These are phyloP conservation scores for Calonectria multiphialidica DNA, from an alignment of 2,329 filamentous ascomycete genomes.

Conservation along the genomic window DNA sequence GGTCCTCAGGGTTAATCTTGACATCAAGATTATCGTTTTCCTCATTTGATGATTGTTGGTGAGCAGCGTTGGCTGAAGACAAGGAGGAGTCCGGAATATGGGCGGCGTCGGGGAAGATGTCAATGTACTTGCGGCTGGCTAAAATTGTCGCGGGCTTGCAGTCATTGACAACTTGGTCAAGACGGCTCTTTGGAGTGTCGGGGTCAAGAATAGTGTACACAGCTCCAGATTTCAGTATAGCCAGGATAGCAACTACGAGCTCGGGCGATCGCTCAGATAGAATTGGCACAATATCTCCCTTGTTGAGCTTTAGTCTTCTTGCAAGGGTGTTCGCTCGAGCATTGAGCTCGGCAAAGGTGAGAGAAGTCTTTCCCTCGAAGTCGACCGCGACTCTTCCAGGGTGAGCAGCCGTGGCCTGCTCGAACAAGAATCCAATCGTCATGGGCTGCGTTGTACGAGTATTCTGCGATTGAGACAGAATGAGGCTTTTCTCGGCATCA, in stretches of 20 bases:
- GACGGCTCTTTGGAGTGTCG: not conserved
- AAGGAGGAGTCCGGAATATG: not conserved
- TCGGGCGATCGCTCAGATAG: not conserved
- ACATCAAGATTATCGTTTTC: not conserved
- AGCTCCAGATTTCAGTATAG: not conserved
- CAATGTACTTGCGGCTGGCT: not conserved
- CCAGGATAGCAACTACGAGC: not conserved
- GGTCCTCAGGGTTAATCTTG: constrained; percentile 2
- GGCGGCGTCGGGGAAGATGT: not conserved
- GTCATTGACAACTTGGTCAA: not conserved
- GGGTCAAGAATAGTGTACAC: not conserved
- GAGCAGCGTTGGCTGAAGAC: not conserved
- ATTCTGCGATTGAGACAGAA: not conserved
- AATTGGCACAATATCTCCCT: not conserved
- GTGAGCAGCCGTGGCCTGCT: not conserved
- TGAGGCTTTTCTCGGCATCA: not conserved
- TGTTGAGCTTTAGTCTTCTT: not conserved
- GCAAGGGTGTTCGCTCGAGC: not conserved
- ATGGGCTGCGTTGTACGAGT: not conserved
- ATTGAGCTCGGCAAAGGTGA: not conserved
- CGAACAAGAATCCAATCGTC: not conserved
- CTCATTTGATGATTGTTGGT: not conserved
- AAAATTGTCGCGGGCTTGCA: not conserved
- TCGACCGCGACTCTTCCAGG: not conserved
- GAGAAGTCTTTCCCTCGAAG: not conserved